Percentiles rank a stretch among this genome's conserved stretches.
These are phyloP conservation scores for Bipolaris oryzae DNA, from an alignment of 2,329 filamentous ascomycete genomes.

Conservation along the genomic window DNA sequence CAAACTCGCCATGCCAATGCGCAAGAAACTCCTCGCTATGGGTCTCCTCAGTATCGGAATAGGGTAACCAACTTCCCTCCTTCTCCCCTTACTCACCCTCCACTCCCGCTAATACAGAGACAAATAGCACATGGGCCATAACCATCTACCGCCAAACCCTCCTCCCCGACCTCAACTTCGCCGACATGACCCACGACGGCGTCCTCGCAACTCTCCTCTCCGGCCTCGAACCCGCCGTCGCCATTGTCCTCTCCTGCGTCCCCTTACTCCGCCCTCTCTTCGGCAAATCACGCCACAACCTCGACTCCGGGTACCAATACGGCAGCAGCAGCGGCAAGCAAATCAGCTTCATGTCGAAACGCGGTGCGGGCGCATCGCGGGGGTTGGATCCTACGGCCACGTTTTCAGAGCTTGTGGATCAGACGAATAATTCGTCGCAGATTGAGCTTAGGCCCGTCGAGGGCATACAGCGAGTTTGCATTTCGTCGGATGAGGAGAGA, in stretches of 20 bases:
- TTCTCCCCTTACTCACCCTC: too few relatives aligned
- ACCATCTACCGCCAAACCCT: conserved; percentile 31
- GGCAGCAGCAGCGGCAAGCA: conserved; percentile 1
- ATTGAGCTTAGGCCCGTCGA: conserved; percentile 4
- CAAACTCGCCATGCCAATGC: conserved; percentile 13
- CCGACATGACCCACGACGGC: conserved; percentile 26
- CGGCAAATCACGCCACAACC: not conserved
- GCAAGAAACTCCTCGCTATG: conserved; percentile 24
- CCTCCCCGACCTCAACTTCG: conserved; percentile 18
- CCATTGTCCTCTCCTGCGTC: conserved; percentile 29
- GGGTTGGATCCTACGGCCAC: not conserved
- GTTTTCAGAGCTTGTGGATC: conserved; percentile 3
- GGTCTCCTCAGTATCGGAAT: conserved; percentile 28
- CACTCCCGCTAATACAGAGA: not conserved
- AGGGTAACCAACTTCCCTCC: conserved; percentile 15
- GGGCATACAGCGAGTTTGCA: not conserved
- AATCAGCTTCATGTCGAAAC: conserved; percentile 10
- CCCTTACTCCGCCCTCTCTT: conserved; percentile 26
- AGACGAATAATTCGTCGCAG: conserved; percentile 5
- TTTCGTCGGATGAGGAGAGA: not conserved
- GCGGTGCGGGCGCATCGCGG: not conserved
- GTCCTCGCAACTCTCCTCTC: conserved; percentile 29
- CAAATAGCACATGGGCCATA: conserved; percentile 29
- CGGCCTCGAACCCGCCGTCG: conserved; percentile 28
- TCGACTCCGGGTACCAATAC: not conserved